Evolutionary conservation across 2,329 filamentous ascomycete genomes (phyloP).

Genomic region (Pseudogymnoascus sp.): DNA sequence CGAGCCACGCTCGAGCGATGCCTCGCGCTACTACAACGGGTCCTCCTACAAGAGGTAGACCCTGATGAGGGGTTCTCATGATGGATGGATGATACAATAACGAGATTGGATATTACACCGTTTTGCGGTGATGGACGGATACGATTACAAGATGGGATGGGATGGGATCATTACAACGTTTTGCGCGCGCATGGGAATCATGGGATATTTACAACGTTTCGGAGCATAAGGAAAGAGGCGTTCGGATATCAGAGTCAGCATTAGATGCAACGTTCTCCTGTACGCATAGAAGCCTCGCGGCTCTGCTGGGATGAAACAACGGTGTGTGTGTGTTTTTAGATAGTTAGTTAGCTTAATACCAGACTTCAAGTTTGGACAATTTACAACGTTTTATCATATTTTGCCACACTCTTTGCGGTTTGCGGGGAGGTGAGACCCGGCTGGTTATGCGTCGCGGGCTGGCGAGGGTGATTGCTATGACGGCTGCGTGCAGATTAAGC

Average conservation of each 20-base stretch:
- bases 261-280: background rate
- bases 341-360: background rate
- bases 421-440: no score
- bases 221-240: background rate
- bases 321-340: background rate
- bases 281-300: background rate
- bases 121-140: background rate
- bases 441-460: no score
- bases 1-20: conserved; percentile 1
- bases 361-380: background rate
- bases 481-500: no score
- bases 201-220: background rate
- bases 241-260: background rate
- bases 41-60: background rate
- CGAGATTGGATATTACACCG: background rate
- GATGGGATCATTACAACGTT: background rate
- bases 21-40: background rate
- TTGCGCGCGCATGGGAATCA: background rate
- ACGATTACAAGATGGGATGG: background rate
- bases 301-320: background rate
- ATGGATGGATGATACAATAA: background rate
- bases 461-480: no score
- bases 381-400: background rate
- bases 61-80: background rate
- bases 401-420: background rate